Conservation (phyloP, 2,329 filamentous ascomycete genomes). For the Stagonosporopsis rhizophila region DNA sequence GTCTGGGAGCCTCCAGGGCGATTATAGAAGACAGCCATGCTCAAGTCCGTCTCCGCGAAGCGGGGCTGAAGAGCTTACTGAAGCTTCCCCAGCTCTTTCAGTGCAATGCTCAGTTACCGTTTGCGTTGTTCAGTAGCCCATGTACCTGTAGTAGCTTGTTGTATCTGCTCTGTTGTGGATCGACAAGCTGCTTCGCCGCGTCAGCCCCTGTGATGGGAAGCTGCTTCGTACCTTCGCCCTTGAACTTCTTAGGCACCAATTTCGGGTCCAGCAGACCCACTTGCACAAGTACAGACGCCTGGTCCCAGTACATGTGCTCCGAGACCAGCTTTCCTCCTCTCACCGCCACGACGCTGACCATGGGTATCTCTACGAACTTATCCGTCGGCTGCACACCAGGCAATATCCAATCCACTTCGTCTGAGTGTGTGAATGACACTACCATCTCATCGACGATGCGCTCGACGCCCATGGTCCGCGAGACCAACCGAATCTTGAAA, state of each 20-base stretch:
- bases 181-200: slow-evolving; percentile 52
- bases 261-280: slow-evolving; percentile 63
- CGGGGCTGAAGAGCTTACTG: no score
- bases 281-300: slow-evolving; percentile 64
- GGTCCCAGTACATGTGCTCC: slow-evolving; percentile 68
- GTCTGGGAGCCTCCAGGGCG: no score
- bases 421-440: slow-evolving; percentile 62
- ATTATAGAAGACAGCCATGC: no score
- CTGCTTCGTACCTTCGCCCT: slow-evolving; percentile 48
- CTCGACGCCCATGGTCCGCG: slow-evolving; percentile 63
- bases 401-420: slow-evolving; percentile 65
- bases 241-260: slow-evolving; percentile 55
- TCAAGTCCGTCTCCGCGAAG: no score
- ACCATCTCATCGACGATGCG: slow-evolving; percentile 67
- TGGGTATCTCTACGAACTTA: slow-evolving; percentile 61
- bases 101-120: slow-evolving; percentile 1
- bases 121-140: slow-evolving; percentile 38
- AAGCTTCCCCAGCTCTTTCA: not conserved
- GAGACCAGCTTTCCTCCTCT: slow-evolving; percentile 61
- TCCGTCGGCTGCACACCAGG: slow-evolving; percentile 64
- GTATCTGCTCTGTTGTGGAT: slow-evolving; percentile 50
- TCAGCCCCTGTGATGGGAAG: slow-evolving; percentile 52
- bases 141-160: slow-evolving; percentile 50
- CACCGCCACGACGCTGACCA: slow-evolving; percentile 64
- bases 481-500: slow-evolving; percentile 61